These are phyloP conservation scores for Bryum argenteum DNA, from an alignment of 225 moss, liverwort and hornwort genomes.

Conservation along the genomic window DNA sequence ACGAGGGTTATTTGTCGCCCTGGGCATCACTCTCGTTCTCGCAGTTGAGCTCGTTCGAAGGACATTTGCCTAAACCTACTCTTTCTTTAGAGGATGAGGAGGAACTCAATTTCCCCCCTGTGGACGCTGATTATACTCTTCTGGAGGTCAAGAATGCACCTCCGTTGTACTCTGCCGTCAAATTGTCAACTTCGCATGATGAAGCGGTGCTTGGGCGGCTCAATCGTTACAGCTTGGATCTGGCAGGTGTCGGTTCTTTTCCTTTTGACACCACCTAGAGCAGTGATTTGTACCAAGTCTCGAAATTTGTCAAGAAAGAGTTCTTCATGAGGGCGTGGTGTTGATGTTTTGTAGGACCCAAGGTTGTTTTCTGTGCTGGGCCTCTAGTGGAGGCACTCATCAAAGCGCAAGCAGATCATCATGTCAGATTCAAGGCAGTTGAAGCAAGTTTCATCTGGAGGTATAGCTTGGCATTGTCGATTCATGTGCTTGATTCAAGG, in stretches of 20 bases:
- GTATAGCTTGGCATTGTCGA: constrained; percentile 25
- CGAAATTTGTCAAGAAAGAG: neutral
- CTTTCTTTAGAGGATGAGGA: constrained; percentile 22
- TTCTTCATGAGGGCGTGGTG: neutral
- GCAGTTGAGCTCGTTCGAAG: constrained; percentile 62
- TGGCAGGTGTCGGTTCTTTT: constrained; percentile 42
- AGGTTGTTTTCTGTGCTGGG: constrained; percentile 83
- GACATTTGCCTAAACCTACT: constrained; percentile 42
- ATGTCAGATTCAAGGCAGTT: constrained; percentile 90
- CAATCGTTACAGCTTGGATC: constrained; percentile 61
- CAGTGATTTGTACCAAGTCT: neutral
- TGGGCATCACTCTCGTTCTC: constrained; percentile 88
- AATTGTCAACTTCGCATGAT: constrained; percentile 43
- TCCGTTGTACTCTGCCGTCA: constrained; percentile 55
- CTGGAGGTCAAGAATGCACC: constrained; percentile 58
- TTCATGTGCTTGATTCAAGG: constrained; percentile 7
- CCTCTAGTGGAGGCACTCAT: constrained; percentile 72
- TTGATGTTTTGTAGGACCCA: constrained; percentile 59
- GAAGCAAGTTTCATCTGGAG: constrained; percentile 95
- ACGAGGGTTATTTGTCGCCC: constrained; percentile 77
- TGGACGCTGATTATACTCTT: constrained; percentile 1
- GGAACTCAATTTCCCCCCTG: constrained; percentile 10
- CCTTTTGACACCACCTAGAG: neutral
- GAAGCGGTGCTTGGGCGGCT: constrained; percentile 59
- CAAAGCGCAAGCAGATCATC: constrained; percentile 79